These are phyloP conservation scores for Tuber aestivum DNA, from an alignment of 495 filamentous ascomycete genomes.

Conservation along the genomic window DNA sequence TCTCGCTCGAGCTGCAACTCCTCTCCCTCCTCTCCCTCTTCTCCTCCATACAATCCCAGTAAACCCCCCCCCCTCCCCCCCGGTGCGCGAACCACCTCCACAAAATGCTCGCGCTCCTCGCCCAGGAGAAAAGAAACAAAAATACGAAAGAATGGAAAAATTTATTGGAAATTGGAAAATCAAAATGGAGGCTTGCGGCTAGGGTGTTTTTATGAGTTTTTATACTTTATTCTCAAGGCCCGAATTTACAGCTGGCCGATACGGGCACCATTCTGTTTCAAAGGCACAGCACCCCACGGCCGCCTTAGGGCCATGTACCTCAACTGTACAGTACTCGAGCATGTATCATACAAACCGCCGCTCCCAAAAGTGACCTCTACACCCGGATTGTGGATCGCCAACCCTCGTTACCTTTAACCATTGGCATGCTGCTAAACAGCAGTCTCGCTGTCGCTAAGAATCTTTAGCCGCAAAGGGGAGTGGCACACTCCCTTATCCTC, in stretches of 20 bases:
- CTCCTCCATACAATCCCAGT: slow-evolving; percentile 4
- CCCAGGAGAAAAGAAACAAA: not conserved
- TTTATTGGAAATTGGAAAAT: not conserved
- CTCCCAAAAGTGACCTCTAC: slow-evolving; percentile 4
- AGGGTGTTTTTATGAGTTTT: not conserved
- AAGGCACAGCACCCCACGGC: not conserved
- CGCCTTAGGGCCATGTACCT: slow-evolving; percentile 1
- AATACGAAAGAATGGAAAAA: not conserved
- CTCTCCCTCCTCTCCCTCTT: not conserved
- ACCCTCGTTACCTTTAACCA: not conserved
- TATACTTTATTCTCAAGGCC: not conserved
- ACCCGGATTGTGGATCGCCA: slow-evolving; percentile 3
- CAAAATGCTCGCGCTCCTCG: not conserved
- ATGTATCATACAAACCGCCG: not conserved
- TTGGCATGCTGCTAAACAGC: not conserved
- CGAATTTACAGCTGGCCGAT: not conserved
- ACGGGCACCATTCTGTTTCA: not conserved
- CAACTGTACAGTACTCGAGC: not conserved
- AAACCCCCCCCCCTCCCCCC: not conserved
- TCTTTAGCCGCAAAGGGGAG: not conserved
- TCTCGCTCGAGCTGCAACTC: not conserved
- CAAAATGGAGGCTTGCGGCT: not conserved
- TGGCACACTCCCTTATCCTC: not conserved
- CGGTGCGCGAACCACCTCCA: not conserved
- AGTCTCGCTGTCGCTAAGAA: slow-evolving; percentile 1